Conservation (phyloP, 2,329 filamentous ascomycete species). For the Fusarium papillatum region DNA sequence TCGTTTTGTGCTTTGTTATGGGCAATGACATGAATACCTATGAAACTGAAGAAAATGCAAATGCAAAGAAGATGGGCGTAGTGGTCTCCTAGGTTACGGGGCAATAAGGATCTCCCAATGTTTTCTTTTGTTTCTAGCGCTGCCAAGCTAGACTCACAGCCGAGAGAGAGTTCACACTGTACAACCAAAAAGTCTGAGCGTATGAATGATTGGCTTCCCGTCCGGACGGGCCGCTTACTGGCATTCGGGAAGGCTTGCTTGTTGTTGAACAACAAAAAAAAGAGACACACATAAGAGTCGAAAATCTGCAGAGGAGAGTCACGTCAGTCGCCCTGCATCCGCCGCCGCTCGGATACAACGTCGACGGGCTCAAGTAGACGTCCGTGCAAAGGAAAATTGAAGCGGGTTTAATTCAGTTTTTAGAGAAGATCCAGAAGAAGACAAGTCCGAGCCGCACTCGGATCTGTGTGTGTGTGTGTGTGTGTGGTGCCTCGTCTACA, state of each 20-base stretch:
- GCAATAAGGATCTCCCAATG: conserved; percentile 3
- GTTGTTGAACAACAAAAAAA: neutral
- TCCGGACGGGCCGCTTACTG: conserved; percentile 34
- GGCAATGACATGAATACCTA: conserved; percentile 20
- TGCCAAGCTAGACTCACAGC: neutral
- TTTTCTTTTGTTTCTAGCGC: conserved; percentile 18
- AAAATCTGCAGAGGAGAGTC: conserved; percentile 2
- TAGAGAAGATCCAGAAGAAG: neutral
- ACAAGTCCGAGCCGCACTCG: conserved; percentile 35
- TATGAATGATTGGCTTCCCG: conserved; percentile 38
- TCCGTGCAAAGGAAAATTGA: conserved; percentile 1
- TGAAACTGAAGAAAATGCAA: neutral
- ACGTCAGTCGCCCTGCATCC: conserved; percentile 22
- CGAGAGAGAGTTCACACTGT: conserved; percentile 16
- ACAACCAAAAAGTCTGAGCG: conserved; percentile 18
- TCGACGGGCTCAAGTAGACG: conserved; percentile 18
- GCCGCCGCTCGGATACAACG: conserved; percentile 22
- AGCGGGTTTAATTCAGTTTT: neutral
- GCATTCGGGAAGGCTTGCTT: conserved; percentile 31
- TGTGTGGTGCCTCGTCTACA: conserved; percentile 10
- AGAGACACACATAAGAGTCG: neutral
- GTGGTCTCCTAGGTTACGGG: conserved; percentile 1
- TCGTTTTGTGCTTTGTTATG: conserved; percentile 10
- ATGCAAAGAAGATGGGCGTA: neutral
- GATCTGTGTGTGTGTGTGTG: conserved; percentile 30